Percentiles rank a stretch among this genome's conserved stretches.
Conservation (phyloP, 352 stramenopile species). For the Thraustochytrium sp. region DNA sequence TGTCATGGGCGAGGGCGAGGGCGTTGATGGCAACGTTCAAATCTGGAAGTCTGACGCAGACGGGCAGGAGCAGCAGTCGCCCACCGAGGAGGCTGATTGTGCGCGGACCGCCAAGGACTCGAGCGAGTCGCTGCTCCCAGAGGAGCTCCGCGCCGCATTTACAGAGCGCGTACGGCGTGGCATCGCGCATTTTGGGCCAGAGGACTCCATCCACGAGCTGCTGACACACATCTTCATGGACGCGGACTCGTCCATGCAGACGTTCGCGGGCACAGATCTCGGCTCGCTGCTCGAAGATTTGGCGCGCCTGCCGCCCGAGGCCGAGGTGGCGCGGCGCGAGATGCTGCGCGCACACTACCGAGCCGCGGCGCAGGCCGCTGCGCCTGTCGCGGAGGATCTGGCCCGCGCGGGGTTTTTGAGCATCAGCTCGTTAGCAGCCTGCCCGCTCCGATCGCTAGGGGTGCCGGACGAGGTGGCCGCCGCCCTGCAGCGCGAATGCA, state of each 20-base stretch:
- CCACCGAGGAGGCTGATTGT: too few species aligned
- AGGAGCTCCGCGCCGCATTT: too few species aligned
- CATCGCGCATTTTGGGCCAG: not conserved
- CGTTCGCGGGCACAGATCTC: not conserved
- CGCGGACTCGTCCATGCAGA: too few species aligned
- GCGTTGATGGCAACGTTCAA: not conserved
- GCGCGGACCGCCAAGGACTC: too few species aligned
- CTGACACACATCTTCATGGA: not conserved
- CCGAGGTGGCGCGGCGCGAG: not conserved
- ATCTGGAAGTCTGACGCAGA: too few species aligned
- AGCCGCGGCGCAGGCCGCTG: not conserved
- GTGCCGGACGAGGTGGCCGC: not conserved
- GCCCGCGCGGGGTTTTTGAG: not conserved
- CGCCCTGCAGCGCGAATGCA: not conserved
- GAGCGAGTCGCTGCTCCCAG: too few species aligned
- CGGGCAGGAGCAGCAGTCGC: too few species aligned
- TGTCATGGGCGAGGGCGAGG: not conserved
- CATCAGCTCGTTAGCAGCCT: not conserved
- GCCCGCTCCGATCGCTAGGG: not conserved
- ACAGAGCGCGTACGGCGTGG: not conserved
- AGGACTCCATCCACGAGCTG: not conserved
- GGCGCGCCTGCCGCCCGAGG: not conserved
- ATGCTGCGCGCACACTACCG: not conserved
- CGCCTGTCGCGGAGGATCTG: not conserved
- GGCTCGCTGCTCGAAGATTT: not conserved